Base-by-base conservation (phyloP, 176 grass and related monocot species). In the Rhynchospora pubera region DNA sequence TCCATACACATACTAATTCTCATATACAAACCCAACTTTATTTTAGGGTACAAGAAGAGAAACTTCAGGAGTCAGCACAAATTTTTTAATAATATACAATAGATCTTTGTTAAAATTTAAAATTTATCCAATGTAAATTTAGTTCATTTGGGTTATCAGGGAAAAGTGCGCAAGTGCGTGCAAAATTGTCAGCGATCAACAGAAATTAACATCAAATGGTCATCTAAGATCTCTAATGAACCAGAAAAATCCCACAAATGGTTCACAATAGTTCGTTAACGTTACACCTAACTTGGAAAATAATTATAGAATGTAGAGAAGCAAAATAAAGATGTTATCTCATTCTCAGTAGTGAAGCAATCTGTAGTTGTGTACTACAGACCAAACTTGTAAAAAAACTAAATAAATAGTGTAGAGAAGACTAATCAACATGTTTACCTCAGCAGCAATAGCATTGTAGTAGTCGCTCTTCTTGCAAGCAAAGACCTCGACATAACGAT, bases 381-480 rank as follows among this genome's bases (percentile, higher is more conserved):
- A 74, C 28, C 28, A 39, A 79, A 62, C 28, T 19, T 61, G 19
- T 26, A 76, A 79, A 59, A 39, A 19, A 18, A 19, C 26, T 28
- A 30, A 9, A 10, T 28, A 39, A 39, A 39, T 39, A 39, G 4
- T 14, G 34, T 60, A 21, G 34, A 43, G 18, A 57, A 59, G 52
- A 59, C 22, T 34, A 81, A 79, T 57, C 6, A 30, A 81, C 23
- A 15, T 50, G 11, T 26, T 39, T 82, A 82, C 79, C 86, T 97
- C 95, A 3, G 86, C 77, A 12, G 95, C 90, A 86, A 97, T 64
- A 22, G 95, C 92, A 0, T 53, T 83, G 83, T 97, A 97, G 58
- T 97, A 97, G 4, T 97, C 95, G 26, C 90, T 92, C 74, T 97
- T 97, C 87, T 94, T 97, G 87, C 95, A 97, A 58, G 83, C 85